phyloP scores from a whole-genome alignment of 78 protist genomes.

The Dictyostelium citrinum region DNA sequence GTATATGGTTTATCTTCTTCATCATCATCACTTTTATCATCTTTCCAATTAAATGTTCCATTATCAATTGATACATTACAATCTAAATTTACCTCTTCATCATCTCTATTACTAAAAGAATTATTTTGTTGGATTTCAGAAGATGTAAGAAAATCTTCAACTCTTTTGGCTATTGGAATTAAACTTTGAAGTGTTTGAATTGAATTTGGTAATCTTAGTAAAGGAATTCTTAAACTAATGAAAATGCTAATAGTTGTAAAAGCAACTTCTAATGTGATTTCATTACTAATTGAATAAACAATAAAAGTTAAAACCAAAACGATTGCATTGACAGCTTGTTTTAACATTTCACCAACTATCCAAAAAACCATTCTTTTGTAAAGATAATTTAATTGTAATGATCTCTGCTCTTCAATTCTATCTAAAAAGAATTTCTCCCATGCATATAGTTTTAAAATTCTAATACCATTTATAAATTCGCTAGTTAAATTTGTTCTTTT shows the following conservation, averaged over 20 bases:
- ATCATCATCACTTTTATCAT: background rate
- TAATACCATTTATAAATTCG: conserved; percentile 44
- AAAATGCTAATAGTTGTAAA: conserved; percentile 36
- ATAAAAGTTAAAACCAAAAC: conserved; percentile 33
- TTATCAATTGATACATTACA: background rate
- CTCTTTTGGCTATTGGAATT: background rate
- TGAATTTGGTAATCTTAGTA: conserved; percentile 1
- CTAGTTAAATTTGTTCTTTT: background rate
- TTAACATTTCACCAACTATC: background rate
- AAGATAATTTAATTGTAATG: background rate
- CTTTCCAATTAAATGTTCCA: background rate
- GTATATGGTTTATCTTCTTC: no score
- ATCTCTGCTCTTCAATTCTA: background rate
- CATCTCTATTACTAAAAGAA: background rate
- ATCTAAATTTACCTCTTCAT: background rate
- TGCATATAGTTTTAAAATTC: conserved; percentile 40
- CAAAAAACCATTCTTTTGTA: background rate
- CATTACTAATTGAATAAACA: background rate
- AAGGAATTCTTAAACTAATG: conserved; percentile 26
- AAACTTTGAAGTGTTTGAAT: conserved; percentile 1
- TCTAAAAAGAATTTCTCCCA: conserved; percentile 50
- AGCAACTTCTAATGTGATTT: conserved; percentile 21
- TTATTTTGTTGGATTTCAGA: background rate
- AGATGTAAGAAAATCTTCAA: background rate
- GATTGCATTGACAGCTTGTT: background rate